Evolutionary conservation across 2,329 filamentous ascomycete species (phyloP).

Genomic region (Colletotrichum cordylinicola): DNA sequence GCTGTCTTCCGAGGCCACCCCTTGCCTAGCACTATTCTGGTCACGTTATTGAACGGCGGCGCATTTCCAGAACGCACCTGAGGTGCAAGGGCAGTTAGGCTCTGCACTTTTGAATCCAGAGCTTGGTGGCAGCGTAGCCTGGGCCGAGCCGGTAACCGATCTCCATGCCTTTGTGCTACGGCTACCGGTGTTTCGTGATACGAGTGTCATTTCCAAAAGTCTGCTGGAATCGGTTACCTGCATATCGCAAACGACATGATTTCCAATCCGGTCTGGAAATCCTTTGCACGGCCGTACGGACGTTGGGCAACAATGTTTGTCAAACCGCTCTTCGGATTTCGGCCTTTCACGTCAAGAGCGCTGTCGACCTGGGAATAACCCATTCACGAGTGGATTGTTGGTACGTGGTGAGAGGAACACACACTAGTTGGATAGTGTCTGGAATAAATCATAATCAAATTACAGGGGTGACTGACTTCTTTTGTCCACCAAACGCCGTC

Average conservation of each 20-base stretch:
- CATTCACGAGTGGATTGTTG: not conserved
- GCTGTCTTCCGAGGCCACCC: not conserved
- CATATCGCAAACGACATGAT: not conserved
- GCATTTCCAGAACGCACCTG: not conserved
- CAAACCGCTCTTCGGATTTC: not conserved
- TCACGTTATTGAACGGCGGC: not conserved
- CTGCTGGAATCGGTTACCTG: not conserved
- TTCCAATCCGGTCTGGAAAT: not conserved
- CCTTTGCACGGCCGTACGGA: not conserved
- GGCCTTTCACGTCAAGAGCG: not conserved
- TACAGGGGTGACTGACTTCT: not conserved
- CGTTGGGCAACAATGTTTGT: not conserved
- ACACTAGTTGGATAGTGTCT: not conserved
- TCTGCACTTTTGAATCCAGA: not conserved
- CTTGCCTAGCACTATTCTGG: not conserved
- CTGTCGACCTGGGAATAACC: not conserved
- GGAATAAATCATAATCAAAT: constrained; percentile 3
- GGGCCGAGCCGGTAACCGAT: not conserved
- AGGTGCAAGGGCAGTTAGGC: not conserved
- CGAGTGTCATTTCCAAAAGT: not conserved
- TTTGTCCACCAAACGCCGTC: constrained; percentile 20
- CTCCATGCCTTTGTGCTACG: not conserved
- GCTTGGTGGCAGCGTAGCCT: not conserved
- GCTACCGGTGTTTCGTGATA: not conserved
- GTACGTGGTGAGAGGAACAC: not conserved